Evolutionary conservation across 441 rosid species (phyloP).

Genomic region (Gossypium trilobum): DNA sequence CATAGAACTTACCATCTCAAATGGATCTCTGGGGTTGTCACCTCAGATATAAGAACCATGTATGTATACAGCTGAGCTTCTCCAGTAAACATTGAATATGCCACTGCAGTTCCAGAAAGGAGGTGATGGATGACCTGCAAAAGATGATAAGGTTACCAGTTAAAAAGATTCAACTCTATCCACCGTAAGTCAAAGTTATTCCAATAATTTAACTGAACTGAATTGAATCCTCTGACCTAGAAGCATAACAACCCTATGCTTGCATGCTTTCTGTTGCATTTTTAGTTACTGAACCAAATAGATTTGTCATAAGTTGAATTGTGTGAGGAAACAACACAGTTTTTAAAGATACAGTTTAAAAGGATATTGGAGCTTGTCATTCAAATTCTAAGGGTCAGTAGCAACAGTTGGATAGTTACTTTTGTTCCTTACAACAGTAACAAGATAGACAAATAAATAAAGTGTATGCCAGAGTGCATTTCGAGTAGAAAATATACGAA

Average conservation of each 20-base stretch:
- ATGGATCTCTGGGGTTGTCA: constrained; percentile 54
- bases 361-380: neutral
- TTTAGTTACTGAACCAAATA: neutral
- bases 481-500: constrained; percentile 25
- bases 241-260: neutral
- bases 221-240: neutral
- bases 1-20: constrained; percentile 41
- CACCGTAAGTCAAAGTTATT: neutral
- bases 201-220: neutral
- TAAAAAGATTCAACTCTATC: neutral
- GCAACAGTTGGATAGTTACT: neutral
- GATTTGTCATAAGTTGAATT: neutral
- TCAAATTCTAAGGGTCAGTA: neutral
- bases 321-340: neutral
- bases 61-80: constrained; percentile 63
- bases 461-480: neutral
- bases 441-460: neutral
- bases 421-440: neutral
- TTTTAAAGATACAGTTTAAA: neutral
- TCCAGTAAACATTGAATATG: constrained; percentile 55
- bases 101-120: constrained; percentile 37
- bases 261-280: neutral
- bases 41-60: constrained; percentile 52
- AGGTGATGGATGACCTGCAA: constrained; percentile 50
- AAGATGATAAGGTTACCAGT: neutral